Percentiles rank a stretch among this genome's conserved stretches.
These are phyloP conservation scores for Kluyveromyces siamensis DNA, from an alignment of 805 yeast species.

Conservation along the genomic window DNA sequence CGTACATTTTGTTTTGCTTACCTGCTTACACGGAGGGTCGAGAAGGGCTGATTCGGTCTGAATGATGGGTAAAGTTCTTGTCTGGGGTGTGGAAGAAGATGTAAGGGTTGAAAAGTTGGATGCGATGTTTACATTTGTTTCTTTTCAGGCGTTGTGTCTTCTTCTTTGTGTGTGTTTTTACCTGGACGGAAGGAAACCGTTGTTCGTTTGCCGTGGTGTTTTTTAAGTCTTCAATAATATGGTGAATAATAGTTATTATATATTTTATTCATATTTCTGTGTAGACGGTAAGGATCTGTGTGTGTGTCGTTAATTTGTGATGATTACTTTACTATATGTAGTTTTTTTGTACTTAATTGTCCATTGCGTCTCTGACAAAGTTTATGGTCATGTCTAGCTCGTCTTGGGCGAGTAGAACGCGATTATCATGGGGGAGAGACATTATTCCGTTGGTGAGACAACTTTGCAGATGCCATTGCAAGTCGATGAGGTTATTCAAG, in stretches of 20 bases:
- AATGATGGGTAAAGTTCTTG: not conserved
- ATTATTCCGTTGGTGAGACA: constrained; percentile 24
- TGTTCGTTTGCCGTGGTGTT: no score
- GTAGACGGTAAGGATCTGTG: constrained; percentile 2
- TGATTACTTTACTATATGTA: not conserved
- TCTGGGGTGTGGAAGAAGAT: not conserved
- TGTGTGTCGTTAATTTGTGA: constrained; percentile 4
- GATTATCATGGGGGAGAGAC: constrained; percentile 19
- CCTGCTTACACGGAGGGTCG: not conserved
- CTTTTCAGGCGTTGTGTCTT: not conserved
- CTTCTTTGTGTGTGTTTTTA: not conserved
- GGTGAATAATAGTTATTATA: no score
- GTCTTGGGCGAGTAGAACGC: constrained; percentile 9
- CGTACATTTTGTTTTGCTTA: not conserved
- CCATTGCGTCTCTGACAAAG: constrained; percentile 28
- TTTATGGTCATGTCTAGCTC: constrained; percentile 28
- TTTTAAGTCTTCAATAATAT: no score
- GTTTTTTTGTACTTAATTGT: constrained; percentile 5
- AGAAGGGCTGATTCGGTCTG: not conserved
- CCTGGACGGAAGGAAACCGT: not conserved
- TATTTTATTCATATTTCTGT: not conserved
- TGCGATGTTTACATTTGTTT: not conserved
- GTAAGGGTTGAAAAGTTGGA: no score
- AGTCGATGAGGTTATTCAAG: constrained; percentile 22
- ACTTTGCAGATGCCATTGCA: constrained; percentile 24